Evolutionary conservation across 495 filamentous ascomycete species (phyloP).

Genomic region (Aspergillus carlsbadensis): DNA sequence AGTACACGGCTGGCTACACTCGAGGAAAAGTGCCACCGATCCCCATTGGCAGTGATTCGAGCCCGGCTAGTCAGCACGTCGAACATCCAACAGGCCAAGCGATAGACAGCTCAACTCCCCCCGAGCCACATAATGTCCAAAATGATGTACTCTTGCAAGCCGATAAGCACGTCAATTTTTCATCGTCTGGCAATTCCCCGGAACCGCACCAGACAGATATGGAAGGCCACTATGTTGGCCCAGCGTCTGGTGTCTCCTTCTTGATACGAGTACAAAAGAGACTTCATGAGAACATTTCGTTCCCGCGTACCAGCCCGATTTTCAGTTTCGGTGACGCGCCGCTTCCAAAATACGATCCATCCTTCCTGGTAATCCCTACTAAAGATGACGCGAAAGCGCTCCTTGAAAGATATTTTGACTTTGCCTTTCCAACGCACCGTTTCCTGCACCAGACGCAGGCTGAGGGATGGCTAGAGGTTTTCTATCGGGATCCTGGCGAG

Average conservation of each 20-base stretch:
- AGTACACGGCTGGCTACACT: conserved; percentile 27
- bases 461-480: conserved; percentile 20
- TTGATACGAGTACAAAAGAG: conserved; percentile 31
- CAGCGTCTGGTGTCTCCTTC: conserved; percentile 35
- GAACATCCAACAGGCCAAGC: background rate
- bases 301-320: conserved; percentile 24
- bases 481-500: conserved; percentile 17
- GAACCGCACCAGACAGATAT: conserved; percentile 33
- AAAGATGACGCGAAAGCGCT: conserved; percentile 23
- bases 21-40: conserved; percentile 24
- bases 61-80: background rate
- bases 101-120: background rate
- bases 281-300: conserved; percentile 24
- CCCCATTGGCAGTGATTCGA: conserved; percentile 2
- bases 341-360: conserved; percentile 22
- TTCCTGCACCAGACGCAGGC: conserved; percentile 27
- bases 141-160: background rate
- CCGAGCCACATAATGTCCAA: background rate
- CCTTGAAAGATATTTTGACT: conserved; percentile 33
- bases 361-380: conserved; percentile 24
- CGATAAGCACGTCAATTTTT: background rate
- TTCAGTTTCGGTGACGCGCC: conserved; percentile 34
- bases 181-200: conserved; percentile 23
- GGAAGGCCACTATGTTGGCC: conserved; percentile 37
- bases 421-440: conserved; percentile 36